Evolutionary conservation across 768 basidiomycete genomes (phyloP), one percentile per base, ranked within the genome.

Genomic region (Amanita pallidorosea): DNA sequence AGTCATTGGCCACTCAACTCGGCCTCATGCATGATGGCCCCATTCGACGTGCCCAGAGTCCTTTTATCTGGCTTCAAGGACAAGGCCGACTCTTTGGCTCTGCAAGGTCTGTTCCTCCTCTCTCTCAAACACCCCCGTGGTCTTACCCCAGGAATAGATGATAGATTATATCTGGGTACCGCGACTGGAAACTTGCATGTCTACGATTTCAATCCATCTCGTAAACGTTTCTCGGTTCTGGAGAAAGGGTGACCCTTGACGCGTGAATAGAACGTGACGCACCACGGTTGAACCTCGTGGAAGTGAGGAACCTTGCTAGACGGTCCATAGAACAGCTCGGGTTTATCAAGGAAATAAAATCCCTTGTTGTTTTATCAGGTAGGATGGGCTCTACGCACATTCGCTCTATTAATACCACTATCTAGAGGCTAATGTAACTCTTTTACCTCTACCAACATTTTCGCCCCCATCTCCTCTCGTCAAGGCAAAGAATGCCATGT

Each of bases 281-380:
- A 25, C 61, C 61, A 17, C 47, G 45, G 22, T 60, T 73, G 0
- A 68, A 71, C 35, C 64, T 80, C 1, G 67, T 83, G 4, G 86
- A 89, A 58, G 73, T 74, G 27, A 88, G 82, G 58, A 70, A 65
- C 11, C 61, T 91, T 31, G 72, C 79, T 23, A 70, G 79, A 56
- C 80, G 75, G 59, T 72, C 87, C 12, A 86, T 99, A 38, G 95
- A 98, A 50, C 91, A 94, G 61, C 70, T 99, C 2, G 89, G 84
- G 0, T 85, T 83, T 48, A 75, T 97, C 55, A 83, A 83, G 55
- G 88, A 91, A 57, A 76, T 88, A n/a, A 85, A 90, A 58, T 86
- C 88, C 3, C 70, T 99, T 20, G 82, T 90, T 2, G 72, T 88
- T 4, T 75, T 98, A 4, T 87, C 89, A 22, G 94, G 94, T 91